A percentile compares a stretch with the other conserved stretches of the same genome.
phyloP scores from a whole-genome alignment of 139 green algal genomes.

The Marvania coccoides region DNA sequence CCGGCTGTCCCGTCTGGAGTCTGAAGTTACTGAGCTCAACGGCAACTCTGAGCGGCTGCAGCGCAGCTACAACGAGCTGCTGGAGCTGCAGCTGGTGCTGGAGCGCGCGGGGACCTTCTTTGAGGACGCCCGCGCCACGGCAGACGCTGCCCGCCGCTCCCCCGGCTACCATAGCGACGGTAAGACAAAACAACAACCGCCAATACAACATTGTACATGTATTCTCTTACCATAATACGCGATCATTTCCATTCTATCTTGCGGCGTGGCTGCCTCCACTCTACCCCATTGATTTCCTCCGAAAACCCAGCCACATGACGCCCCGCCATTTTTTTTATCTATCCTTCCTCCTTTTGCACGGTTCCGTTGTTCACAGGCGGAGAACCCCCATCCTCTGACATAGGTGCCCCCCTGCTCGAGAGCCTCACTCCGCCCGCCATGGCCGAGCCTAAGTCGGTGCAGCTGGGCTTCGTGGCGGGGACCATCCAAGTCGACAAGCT shows the following conservation, averaged over 20 bases:
- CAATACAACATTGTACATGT: too few species aligned
- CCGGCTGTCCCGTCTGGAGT: slow-evolving; percentile 83
- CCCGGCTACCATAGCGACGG: too few species aligned
- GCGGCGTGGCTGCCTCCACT: too few species aligned
- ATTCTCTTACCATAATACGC: too few species aligned
- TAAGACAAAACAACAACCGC: too few species aligned
- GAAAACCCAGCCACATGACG: too few species aligned
- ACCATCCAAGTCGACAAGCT: slow-evolving; percentile 79
- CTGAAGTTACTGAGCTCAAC: slow-evolving; percentile 83
- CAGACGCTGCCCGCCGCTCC: slow-evolving; percentile 4
- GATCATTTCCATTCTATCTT: too few species aligned
- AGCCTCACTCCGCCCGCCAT: not conserved
- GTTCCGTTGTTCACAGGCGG: slow-evolving; percentile 3
- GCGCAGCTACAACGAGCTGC: slow-evolving; percentile 75
- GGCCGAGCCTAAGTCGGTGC: slow-evolving; percentile 50
- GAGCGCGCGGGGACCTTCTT: slow-evolving; percentile 90
- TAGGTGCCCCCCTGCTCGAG: slow-evolving; percentile 48
- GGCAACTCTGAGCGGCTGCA: slow-evolving; percentile 82
- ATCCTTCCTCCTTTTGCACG: too few species aligned
- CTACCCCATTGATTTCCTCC: too few species aligned
- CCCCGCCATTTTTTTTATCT: too few species aligned
- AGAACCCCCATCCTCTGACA: slow-evolving; percentile 16
- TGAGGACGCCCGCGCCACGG: slow-evolving; percentile 49
- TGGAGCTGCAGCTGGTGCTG: slow-evolving; percentile 93
- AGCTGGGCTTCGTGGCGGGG: slow-evolving; percentile 89